These are phyloP conservation scores for Phoma sp. DNA, from an alignment of 2,329 filamentous ascomycete species.

Conservation along the genomic window DNA sequence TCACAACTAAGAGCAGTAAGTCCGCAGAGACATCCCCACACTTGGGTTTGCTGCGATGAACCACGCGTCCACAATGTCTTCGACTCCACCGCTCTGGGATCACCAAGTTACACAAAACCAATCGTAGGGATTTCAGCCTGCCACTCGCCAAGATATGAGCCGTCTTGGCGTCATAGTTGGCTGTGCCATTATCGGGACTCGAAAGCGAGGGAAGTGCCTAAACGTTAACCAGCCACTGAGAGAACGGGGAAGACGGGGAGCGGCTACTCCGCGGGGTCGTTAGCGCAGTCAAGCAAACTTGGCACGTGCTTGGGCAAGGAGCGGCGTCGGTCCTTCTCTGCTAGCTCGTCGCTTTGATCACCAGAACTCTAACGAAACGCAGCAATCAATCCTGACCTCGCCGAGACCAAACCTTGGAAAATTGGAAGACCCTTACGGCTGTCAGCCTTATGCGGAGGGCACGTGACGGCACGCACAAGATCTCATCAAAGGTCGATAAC, in stretches of 20 bases:
- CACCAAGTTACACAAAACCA: not conserved
- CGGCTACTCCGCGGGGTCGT: slow-evolving; percentile 12
- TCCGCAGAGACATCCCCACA: not conserved
- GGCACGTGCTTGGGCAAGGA: slow-evolving; percentile 2
- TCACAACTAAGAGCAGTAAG: too few relatives aligned
- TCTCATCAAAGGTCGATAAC: not conserved
- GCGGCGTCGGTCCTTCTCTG: slow-evolving; percentile 9
- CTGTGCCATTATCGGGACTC: not conserved
- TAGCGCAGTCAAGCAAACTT: not conserved
- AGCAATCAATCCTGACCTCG: not conserved
- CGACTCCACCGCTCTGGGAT: slow-evolving; percentile 1
- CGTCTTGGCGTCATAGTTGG: not conserved
- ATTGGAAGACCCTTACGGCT: not conserved
- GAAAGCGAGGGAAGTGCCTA: too few relatives aligned
- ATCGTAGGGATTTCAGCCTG: not conserved
- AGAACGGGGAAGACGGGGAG: slow-evolving; percentile 1
- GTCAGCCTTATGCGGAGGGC: not conserved
- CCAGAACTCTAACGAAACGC: not conserved
- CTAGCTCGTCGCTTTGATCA: not conserved
- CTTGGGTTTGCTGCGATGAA: not conserved
- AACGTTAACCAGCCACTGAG: too few relatives aligned
- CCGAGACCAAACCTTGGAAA: not conserved
- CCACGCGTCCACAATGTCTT: not conserved
- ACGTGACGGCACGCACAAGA: not conserved
- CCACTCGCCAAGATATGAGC: slow-evolving; percentile 3